Evolutionary conservation across 2,329 filamentous ascomycete species (phyloP).

Genomic region (Amylocarpus encephaloides): DNA sequence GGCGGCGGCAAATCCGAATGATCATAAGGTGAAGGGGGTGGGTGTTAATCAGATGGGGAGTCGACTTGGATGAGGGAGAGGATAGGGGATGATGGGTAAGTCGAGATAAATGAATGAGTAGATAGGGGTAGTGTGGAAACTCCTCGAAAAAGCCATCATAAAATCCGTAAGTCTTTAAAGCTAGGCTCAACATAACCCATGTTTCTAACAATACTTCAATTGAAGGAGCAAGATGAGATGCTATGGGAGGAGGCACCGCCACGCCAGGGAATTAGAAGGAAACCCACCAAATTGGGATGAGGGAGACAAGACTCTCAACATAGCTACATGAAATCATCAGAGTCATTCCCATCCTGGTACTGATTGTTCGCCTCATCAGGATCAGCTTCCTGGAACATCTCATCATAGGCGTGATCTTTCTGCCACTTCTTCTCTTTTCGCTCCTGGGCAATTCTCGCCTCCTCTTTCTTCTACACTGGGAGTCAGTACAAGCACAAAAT

Average conservation of each 20-base stretch:
- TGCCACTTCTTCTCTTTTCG: conserved; percentile 86
- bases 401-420: conserved; percentile 97
- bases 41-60: conserved; percentile 49
- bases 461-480: conserved; percentile 62
- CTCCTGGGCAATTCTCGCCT: conserved; percentile 67
- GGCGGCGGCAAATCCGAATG: conserved; percentile 82
- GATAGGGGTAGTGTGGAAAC: too few relatives aligned
- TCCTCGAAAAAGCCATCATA: too few relatives aligned
- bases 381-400: conserved; percentile 78
- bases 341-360: conserved; percentile 67
- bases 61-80: conserved; percentile 37
- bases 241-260: too few relatives aligned
- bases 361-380: conserved; percentile 77
- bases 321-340: conserved; percentile 87
- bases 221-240: too few relatives aligned
- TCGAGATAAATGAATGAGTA: too few relatives aligned
- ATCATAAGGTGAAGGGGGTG: conserved; percentile 66
- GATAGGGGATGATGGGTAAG: too few relatives aligned
- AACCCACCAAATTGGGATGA: too few relatives aligned
- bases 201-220: too few relatives aligned
- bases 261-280: not conserved
- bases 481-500: not conserved
- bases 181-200: too few relatives aligned
- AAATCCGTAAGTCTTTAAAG: too few relatives aligned
- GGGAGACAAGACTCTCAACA: not conserved